Conservation (phyloP, 306 rosid genomes). For the Castanea crenata region DNA sequence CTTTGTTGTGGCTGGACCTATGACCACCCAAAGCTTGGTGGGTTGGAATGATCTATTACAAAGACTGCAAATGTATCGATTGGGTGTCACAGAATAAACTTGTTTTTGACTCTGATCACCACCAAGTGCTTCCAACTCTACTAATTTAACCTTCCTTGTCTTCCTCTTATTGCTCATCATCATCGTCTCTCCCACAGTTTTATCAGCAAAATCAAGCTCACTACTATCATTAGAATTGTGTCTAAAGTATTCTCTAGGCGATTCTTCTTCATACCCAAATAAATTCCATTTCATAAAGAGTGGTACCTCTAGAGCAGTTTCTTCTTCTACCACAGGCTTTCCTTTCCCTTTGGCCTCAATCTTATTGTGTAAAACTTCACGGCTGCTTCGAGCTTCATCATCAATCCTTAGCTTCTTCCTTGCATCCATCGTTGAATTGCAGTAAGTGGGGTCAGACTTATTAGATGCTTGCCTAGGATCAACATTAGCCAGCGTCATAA, state of each 20-base stretch:
- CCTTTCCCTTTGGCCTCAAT: neutral
- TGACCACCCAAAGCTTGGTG: conserved; percentile 58
- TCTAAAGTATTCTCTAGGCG: neutral
- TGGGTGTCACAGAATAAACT: neutral
- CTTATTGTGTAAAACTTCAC: neutral
- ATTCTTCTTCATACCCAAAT: neutral
- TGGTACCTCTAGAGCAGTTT: neutral
- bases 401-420: neutral
- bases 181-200: neutral
- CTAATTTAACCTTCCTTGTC: conserved; percentile 27
- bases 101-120: neutral
- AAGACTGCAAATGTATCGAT: conserved; percentile 24
- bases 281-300: neutral
- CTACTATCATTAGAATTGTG: conserved; percentile 10
- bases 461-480: conserved; percentile 7
- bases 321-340: neutral
- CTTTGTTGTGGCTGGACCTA: conserved; percentile 32
- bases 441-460: neutral
- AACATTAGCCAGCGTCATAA: conserved; percentile 37
- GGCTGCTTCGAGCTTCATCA: neutral
- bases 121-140: conserved; percentile 9
- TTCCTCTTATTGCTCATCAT: conserved; percentile 12
- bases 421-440: neutral
- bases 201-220: neutral
- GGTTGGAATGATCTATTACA: conserved; percentile 32